Evolutionary conservation across 441 rosid genomes (phyloP).

Genomic region (Syzygium syzygioides): DNA sequence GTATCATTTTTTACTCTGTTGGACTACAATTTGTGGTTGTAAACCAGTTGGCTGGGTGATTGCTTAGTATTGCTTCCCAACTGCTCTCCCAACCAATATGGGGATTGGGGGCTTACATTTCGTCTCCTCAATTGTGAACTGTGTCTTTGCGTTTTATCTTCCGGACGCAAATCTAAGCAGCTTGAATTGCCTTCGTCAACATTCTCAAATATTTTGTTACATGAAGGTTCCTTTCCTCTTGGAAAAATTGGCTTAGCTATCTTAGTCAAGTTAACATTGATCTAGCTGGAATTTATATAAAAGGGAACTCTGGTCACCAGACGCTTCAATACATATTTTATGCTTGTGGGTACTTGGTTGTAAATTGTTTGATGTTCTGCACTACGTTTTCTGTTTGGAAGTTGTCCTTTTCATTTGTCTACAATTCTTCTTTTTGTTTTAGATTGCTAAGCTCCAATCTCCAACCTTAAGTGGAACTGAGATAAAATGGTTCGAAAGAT

Average conservation of each 20-base stretch:
- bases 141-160: not conserved
- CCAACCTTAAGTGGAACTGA: constrained; percentile 33
- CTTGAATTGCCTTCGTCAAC: not conserved
- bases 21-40: not conserved
- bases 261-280: not conserved
- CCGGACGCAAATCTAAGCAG: not conserved
- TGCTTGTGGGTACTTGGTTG: not conserved
- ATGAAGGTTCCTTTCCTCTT: not conserved
- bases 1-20: not conserved
- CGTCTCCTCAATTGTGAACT: not conserved
- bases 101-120: not conserved
- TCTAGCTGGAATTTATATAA: not conserved
- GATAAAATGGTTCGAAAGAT: constrained; percentile 66
- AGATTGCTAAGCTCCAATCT: constrained; percentile 71
- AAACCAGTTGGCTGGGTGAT: not conserved
- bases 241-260: not conserved
- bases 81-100: not conserved
- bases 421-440: not conserved
- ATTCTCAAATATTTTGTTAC: not conserved
- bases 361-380: not conserved
- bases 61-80: not conserved
- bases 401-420: not conserved
- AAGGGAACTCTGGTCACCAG: not conserved
- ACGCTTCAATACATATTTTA: not conserved
- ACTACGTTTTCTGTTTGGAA: not conserved